These are phyloP conservation scores for Pharnaceum exiguum DNA, from an alignment of 148 eudicot genomes.

Conservation along the genomic window DNA sequence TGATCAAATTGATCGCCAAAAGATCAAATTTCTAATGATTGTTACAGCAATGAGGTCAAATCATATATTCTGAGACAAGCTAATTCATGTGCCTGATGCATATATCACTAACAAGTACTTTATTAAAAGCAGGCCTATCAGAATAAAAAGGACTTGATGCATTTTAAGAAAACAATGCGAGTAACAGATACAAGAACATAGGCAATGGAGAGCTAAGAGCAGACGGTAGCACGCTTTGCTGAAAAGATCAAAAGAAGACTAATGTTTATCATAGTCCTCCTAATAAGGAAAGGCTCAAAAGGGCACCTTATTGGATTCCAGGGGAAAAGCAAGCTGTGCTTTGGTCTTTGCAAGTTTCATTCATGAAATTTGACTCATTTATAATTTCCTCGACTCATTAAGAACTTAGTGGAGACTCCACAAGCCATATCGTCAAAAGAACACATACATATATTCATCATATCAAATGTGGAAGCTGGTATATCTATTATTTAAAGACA, in stretches of 20 bases:
- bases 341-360: background rate
- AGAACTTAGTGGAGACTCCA: constrained; percentile 17
- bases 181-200: background rate
- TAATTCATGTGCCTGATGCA: constrained; percentile 1
- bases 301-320: constrained; percentile 7
- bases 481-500: constrained; percentile 1
- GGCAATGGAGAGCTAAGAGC: background rate
- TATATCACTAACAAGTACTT: constrained; percentile 22
- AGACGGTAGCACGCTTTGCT: background rate
- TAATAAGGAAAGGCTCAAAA: constrained; percentile 11
- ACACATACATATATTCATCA: constrained; percentile 11
- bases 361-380: constrained; percentile 5
- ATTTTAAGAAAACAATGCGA: constrained; percentile 1
- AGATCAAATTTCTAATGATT: constrained; percentile 5
- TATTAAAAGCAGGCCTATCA: constrained; percentile 12
- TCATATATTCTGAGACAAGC: constrained; percentile 5
- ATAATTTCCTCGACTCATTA: constrained; percentile 10
- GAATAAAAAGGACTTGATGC: constrained; percentile 14
- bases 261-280: constrained; percentile 18
- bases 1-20: background rate
- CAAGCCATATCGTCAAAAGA: constrained; percentile 1
- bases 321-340: background rate
- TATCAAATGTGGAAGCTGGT: background rate
- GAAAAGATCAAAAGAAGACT: constrained; percentile 13
- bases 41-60: background rate